These are phyloP conservation scores for Cladosporium sp. DNA, from an alignment of 2,329 filamentous ascomycete genomes.

Conservation along the genomic window DNA sequence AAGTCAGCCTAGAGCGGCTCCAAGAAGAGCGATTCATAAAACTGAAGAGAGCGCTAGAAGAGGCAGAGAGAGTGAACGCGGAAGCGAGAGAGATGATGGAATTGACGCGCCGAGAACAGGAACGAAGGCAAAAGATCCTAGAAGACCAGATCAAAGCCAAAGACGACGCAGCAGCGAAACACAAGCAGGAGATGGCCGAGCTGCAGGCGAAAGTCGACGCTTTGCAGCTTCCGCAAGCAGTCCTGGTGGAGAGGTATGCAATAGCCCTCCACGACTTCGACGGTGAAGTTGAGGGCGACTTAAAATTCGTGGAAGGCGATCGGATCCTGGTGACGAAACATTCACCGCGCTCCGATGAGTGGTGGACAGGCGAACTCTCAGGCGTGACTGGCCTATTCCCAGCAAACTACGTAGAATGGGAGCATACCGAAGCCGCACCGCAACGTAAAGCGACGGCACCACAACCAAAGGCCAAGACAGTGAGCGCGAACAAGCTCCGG, in stretches of 20 bases:
- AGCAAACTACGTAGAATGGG: constrained; percentile 5
- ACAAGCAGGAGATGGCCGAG: constrained; percentile 12
- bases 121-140: not conserved
- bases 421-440: constrained; percentile 38
- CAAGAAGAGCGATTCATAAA: constrained; percentile 17
- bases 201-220: constrained; percentile 9
- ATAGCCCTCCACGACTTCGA: constrained; percentile 74
- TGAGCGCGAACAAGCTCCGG: not conserved
- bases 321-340: constrained; percentile 74
- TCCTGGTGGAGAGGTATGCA: constrained; percentile 41
- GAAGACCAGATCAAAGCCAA: constrained; percentile 14
- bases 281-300: constrained; percentile 68
- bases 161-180: constrained; percentile 9
- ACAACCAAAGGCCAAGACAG: not conserved
- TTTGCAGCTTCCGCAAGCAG: constrained; percentile 1
- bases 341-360: constrained; percentile 77
- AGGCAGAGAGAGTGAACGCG: constrained; percentile 11
- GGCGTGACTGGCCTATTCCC: not conserved
- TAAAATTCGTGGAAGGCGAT: constrained; percentile 75
- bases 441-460: not conserved
- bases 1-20: constrained; percentile 17
- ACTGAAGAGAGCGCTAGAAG: constrained; percentile 14
- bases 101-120: not conserved
- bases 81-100: constrained; percentile 16
- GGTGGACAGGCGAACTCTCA: constrained; percentile 5